phyloP scores from a whole-genome alignment of 352 stramenopile species.

The Pythium utonaiense region DNA sequence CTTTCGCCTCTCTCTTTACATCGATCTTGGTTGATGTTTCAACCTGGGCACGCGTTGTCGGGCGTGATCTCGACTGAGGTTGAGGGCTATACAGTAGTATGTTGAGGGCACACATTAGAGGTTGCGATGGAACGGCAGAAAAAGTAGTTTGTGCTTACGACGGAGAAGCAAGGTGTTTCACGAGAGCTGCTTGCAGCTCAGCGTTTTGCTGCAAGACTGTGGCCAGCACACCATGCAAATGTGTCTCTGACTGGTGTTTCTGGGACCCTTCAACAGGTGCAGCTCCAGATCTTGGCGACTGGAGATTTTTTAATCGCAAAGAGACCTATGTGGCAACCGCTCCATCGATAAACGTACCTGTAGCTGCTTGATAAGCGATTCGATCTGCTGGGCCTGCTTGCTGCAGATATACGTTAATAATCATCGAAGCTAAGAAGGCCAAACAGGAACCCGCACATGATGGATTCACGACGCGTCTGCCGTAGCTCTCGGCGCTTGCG shows the following conservation, averaged over 20 bases:
- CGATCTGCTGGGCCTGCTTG: slow-evolving; percentile 3
- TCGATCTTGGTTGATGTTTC: not conserved
- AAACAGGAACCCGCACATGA: too few species aligned
- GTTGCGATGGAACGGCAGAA: too few species aligned
- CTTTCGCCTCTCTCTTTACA: not conserved
- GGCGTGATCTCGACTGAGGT: not conserved
- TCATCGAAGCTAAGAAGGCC: too few species aligned
- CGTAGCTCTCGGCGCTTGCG: not conserved
- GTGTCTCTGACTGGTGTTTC: not conserved
- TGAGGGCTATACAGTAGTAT: too few species aligned
- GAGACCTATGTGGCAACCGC: not conserved
- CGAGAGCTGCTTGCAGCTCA: slow-evolving; percentile 22
- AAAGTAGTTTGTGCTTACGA: not conserved
- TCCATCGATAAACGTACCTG: not conserved
- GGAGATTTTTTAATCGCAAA: not conserved
- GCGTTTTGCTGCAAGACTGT: slow-evolving; percentile 30
- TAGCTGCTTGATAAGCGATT: not conserved
- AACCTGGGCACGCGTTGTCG: not conserved
- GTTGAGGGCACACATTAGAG: too few species aligned
- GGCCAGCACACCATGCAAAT: slow-evolving; percentile 10
- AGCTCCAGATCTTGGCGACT: not conserved
- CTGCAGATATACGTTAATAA: not conserved
- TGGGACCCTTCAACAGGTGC: not conserved
- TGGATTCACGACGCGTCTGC: slow-evolving; percentile 1
- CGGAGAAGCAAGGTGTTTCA: not conserved